A percentile compares a stretch with the other conserved stretches of the same genome.
Conservation (phyloP, 2,329 filamentous ascomycete genomes). For the Pseudogymnoascus sp. region DNA sequence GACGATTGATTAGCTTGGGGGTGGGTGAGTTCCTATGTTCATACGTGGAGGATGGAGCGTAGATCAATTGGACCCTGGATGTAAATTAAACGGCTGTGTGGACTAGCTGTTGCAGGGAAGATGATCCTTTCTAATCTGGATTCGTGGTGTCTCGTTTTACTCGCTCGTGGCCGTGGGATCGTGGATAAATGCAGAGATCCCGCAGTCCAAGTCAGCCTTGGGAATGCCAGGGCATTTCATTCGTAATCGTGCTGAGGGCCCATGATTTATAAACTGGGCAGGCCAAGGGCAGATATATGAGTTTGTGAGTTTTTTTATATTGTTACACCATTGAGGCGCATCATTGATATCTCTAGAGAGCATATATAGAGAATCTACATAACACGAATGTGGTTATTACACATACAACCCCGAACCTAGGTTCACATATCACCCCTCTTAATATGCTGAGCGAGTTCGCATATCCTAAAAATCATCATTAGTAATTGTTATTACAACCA, state of each 20-base stretch:
- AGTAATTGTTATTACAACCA: slow-evolving; percentile 18
- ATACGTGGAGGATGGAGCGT: not conserved
- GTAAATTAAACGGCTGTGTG: not conserved
- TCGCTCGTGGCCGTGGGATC: not conserved
- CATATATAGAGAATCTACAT: slow-evolving; percentile 5
- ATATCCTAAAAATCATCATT: slow-evolving; percentile 37
- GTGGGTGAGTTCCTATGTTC: not conserved
- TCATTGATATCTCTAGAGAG: not conserved
- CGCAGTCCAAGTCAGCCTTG: not conserved
- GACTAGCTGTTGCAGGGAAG: not conserved
- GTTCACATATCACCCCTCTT: not conserved
- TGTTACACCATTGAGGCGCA: not conserved
- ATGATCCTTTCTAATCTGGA: not conserved
- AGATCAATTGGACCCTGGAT: too few relatives aligned
- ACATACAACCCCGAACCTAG: not conserved
- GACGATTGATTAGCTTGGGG: not conserved
- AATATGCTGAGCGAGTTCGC: slow-evolving; percentile 47
- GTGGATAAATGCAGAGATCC: not conserved
- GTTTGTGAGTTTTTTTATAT: slow-evolving; percentile 5
- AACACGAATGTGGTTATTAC: slow-evolving; percentile 6
- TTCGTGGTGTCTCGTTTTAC: not conserved
- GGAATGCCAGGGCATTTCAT: not conserved
- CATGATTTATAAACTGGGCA: not conserved
- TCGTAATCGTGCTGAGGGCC: not conserved
- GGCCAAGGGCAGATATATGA: not conserved